A percentile compares a stretch with the other conserved stretches of the same genome.
Evolutionary conservation across 192 early-diverging fungal species (phyloP).

Genomic region (Coemansia sp.): DNA sequence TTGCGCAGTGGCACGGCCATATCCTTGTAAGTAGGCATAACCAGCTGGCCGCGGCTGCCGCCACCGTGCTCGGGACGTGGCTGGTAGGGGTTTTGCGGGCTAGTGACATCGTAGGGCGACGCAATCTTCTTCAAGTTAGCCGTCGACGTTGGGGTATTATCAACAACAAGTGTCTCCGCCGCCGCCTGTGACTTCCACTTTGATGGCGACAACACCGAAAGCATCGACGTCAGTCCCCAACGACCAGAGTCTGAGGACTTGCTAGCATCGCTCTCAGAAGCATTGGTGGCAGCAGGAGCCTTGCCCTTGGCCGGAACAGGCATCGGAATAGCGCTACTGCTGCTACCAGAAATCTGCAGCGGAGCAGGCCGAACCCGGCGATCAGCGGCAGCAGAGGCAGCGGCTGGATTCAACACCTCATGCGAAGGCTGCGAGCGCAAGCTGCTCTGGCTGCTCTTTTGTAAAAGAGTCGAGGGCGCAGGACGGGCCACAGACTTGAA

Average conservation of each 20-base stretch:
- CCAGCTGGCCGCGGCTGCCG: constrained; percentile 19
- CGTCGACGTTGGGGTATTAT: constrained; percentile 11
- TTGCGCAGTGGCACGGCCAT: constrained; percentile 45
- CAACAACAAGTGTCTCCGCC: background rate
- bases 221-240: constrained; percentile 41
- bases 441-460: constrained; percentile 1
- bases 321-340: background rate
- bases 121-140: constrained; percentile 8
- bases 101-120: constrained; percentile 44
- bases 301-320: background rate
- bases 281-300: background rate
- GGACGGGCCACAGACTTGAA: constrained; percentile 26
- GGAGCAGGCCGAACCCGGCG: constrained; percentile 21
- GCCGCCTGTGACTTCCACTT: constrained; percentile 44
- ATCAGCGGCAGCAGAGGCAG: background rate
- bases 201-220: constrained; percentile 46
- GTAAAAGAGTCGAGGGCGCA: background rate
- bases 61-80: constrained; percentile 51
- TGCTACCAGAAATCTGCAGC: constrained; percentile 9
- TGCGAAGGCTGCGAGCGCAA: constrained; percentile 21
- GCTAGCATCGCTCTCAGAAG: constrained; percentile 2
- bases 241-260: constrained; percentile 26
- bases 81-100: constrained; percentile 48
- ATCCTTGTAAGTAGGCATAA: constrained; percentile 48
- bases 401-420: constrained; percentile 6